A percentile compares a stretch with the other conserved stretches of the same genome.
Evolutionary conservation across 495 filamentous ascomycete genomes (phyloP).

Genomic region (Mytilinidion resinicola): DNA sequence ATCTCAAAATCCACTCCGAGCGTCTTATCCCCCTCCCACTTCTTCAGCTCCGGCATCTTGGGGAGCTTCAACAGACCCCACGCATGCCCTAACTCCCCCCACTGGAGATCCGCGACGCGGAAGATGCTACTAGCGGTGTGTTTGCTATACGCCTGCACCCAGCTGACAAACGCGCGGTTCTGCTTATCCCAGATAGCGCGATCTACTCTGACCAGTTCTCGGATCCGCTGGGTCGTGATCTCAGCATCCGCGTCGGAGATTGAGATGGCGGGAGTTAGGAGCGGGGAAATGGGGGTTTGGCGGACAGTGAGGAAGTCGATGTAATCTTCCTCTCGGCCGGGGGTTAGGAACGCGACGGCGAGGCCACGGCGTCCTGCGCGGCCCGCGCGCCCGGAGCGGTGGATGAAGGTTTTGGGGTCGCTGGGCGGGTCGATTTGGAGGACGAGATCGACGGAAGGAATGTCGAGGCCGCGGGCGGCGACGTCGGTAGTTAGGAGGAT

Average conservation of each 20-base stretch:
- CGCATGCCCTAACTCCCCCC: conserved; percentile 69
- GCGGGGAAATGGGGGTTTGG: conserved; percentile 72
- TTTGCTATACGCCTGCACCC: conserved; percentile 84
- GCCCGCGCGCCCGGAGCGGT: conserved; percentile 88
- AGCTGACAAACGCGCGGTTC: conserved; percentile 85
- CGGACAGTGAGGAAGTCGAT: conserved; percentile 79
- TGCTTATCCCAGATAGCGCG: conserved; percentile 82
- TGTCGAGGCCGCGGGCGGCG: conserved; percentile 82
- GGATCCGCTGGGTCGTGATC: conserved; percentile 48
- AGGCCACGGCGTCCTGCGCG: conserved; percentile 81
- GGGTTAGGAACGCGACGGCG: conserved; percentile 76
- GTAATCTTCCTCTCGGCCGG: conserved; percentile 82
- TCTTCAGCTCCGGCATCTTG: conserved; percentile 86
- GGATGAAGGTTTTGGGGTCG: conserved; percentile 91
- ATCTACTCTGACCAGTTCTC: conserved; percentile 59
- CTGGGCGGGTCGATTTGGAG: conserved; percentile 86
- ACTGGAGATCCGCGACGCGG: conserved; percentile 72
- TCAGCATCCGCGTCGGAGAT: conserved; percentile 53
- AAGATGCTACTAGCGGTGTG: conserved; percentile 90
- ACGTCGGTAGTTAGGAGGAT: conserved; percentile 86
- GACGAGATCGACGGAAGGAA: conserved; percentile 90
- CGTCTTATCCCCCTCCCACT: conserved; percentile 56
- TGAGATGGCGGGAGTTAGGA: conserved; percentile 43
- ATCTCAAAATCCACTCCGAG: conserved; percentile 59
- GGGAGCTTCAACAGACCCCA: conserved; percentile 84